Evolutionary conservation across 2,329 filamentous ascomycete species (phyloP).

Genomic region (Diaporthe vaccinii): DNA sequence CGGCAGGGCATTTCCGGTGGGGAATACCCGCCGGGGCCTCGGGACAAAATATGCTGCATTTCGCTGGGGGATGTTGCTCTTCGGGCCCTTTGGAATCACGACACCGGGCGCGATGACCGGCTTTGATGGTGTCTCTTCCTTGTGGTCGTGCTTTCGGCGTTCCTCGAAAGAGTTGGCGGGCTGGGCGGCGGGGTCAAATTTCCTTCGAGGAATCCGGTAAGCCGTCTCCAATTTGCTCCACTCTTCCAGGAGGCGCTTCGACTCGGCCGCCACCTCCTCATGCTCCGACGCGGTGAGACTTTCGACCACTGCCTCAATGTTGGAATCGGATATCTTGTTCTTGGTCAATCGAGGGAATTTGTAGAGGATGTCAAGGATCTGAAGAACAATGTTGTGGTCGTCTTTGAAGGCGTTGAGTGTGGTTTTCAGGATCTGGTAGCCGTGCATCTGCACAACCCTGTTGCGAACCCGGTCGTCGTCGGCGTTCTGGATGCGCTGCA

Average conservation of each 20-base stretch:
- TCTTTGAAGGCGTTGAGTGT: conserved; percentile 87
- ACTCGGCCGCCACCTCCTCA: conserved; percentile 79
- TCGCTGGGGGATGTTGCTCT: conserved; percentile 70
- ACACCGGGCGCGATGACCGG: conserved; percentile 51
- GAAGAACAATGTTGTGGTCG: conserved; percentile 90
- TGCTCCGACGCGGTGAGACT: conserved; percentile 77
- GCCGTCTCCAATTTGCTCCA: conserved; percentile 93
- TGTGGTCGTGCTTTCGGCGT: conserved; percentile 72
- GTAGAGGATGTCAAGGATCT: conserved; percentile 90
- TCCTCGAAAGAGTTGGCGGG: conserved; percentile 70
- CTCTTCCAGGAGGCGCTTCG: conserved; percentile 79
- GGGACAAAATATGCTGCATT: conserved; percentile 61
- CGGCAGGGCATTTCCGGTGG: conserved; percentile 70
- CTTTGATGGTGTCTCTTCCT: conserved; percentile 44
- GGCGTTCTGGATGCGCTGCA: conserved; percentile 88
- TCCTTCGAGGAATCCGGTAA: conserved; percentile 93
- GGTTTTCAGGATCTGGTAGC: conserved; percentile 93
- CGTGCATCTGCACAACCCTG: conserved; percentile 94
- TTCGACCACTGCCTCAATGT: conserved; percentile 87
- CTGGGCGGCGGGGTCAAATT: conserved; percentile 78
- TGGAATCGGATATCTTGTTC: conserved; percentile 97
- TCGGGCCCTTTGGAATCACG: conserved; percentile 70
- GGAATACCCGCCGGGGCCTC: conserved; percentile 66
- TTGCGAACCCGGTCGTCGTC: conserved; percentile 90
- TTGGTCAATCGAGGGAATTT: conserved; percentile 90